Percentiles rank a stretch among this genome's conserved stretches.
Conservation (phyloP, 192 early-diverging fungal species). For the Backusella tuberculispora region DNA sequence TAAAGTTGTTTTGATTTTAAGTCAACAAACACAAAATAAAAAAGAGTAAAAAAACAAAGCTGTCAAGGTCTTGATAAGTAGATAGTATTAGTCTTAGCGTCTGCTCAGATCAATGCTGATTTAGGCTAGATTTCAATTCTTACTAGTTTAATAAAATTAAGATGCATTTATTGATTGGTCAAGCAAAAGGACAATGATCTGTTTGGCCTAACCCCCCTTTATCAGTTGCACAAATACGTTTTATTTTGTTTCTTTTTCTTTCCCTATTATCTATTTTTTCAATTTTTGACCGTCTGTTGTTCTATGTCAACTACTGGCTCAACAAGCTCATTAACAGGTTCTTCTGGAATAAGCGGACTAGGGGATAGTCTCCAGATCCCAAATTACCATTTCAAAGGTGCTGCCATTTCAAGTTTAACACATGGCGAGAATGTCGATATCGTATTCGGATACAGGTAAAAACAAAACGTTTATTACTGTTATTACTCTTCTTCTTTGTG, state of each 20-base stretch:
- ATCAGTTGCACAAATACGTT: neutral
- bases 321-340: slow-evolving; percentile 23
- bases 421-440: slow-evolving; percentile 34
- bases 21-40: neutral
- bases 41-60: neutral
- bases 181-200: neutral
- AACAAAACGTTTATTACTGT: neutral
- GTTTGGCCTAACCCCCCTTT: slow-evolving; percentile 1
- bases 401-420: slow-evolving; percentile 24
- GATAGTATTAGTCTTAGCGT: neutral
- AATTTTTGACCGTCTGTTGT: neutral
- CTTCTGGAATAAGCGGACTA: neutral
- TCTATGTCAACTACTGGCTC: slow-evolving; percentile 36
- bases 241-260: neutral
- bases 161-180: neutral
- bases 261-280: neutral
- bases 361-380: slow-evolving; percentile 33
- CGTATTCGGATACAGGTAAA: slow-evolving; percentile 34
- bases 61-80: neutral
- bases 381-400: slow-evolving; percentile 33
- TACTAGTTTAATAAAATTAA: neutral
- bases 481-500: neutral
- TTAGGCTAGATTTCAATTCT: slow-evolving; percentile 3
- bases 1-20: neutral
- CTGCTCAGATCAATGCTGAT: neutral